Base-by-base conservation (phyloP, 2,329 filamentous ascomycete genomes). In the Phoma sp. region DNA sequence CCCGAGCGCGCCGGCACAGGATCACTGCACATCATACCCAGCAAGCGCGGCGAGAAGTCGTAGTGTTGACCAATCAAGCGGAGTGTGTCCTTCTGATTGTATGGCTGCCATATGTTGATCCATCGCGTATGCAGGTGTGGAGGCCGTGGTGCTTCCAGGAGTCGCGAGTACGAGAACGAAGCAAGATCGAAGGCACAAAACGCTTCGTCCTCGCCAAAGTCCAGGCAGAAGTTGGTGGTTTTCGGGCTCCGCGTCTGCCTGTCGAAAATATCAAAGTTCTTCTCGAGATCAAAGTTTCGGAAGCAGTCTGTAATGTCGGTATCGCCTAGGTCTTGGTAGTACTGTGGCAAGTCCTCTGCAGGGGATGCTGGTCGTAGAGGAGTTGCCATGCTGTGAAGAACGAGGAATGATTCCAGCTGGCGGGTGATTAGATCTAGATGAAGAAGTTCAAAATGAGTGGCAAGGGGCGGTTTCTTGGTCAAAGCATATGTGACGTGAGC, bases 41-140 rank as follows among this genome's bases (percentile, higher is more conserved):
- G 79, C 13, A 92, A 77, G 46, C 89, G 81, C 25, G 84, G 83
- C 0, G 89, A 90, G 62, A 92, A 88, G 40, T 84, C 84, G 69
- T 91, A 92, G 44, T 83, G 79, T 32, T 78, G 76, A 15, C 84
- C 86, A 22, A 92, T 36, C 17, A 80, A 76, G 61, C 79, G 77
- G 39, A 92, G 79, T 9, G 83, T 68, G 3, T 83, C 78, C 32
- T 76, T 78, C 63, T 91, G 88, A 17, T 75, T 72, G 63, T 85
- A 83, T 0, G 88, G 88, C 41, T 84, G 81, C 87, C 88, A 92
- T 24, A 92, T 82, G 59, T 92, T 90, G 62, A 92, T 90, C 89
- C 89, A 92, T 72, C 88, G 81, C 4, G 89, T 86, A 56, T 79
- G 81, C 40, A 81, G 75, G 43, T 77, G 79, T 36, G 74, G 75